These are phyloP conservation scores for Linanthus parryae DNA, from an alignment of 148 eudicot species.

Conservation along the genomic window DNA sequence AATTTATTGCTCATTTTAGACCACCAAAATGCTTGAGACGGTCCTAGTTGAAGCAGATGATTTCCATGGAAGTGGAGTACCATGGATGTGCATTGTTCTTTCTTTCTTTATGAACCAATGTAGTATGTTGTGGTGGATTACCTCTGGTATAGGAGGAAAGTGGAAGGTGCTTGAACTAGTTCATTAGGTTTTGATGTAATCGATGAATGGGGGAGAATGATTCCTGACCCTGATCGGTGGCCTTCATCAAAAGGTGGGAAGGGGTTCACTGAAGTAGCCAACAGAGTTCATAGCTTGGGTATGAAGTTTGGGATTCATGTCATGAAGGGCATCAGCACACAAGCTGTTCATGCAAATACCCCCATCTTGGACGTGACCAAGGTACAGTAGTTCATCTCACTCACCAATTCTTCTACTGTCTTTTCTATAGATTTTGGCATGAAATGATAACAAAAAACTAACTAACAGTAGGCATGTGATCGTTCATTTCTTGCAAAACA, in stretches of 20 bases:
- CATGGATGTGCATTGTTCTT: slow-evolving; percentile 68
- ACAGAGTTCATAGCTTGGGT: slow-evolving; percentile 81
- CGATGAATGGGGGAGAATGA: slow-evolving; percentile 96
- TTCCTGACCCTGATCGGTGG: slow-evolving; percentile 92
- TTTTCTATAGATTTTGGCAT: too few species aligned
- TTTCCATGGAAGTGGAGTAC: slow-evolving; percentile 47
- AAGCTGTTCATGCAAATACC: slow-evolving; percentile 77
- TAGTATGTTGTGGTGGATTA: slow-evolving; percentile 98
- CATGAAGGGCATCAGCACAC: slow-evolving; percentile 90
- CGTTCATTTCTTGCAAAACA: too few species aligned
- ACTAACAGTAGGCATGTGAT: too few species aligned
- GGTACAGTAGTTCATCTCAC: slow-evolving; percentile 30
- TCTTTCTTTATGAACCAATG: slow-evolving; percentile 9
- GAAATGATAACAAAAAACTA: too few species aligned
- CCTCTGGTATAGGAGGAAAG: slow-evolving; percentile 90
- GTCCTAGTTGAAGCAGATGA: slow-evolving; percentile 16
- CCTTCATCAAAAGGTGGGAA: slow-evolving; percentile 78
- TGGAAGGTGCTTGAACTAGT: slow-evolving; percentile 62
- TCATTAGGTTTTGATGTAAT: slow-evolving; percentile 84
- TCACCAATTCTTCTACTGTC: too few species aligned
- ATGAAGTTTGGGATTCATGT: slow-evolving; percentile 97
- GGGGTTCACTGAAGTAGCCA: slow-evolving; percentile 73
- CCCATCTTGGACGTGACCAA: slow-evolving; percentile 71
- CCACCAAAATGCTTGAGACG: too few species aligned
- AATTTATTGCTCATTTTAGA: too few species aligned